Percentiles rank a stretch among this genome's conserved stretches.
Evolutionary conservation across 2,329 filamentous ascomycete genomes (phyloP).

Genomic region (Neobulgaria alba): DNA sequence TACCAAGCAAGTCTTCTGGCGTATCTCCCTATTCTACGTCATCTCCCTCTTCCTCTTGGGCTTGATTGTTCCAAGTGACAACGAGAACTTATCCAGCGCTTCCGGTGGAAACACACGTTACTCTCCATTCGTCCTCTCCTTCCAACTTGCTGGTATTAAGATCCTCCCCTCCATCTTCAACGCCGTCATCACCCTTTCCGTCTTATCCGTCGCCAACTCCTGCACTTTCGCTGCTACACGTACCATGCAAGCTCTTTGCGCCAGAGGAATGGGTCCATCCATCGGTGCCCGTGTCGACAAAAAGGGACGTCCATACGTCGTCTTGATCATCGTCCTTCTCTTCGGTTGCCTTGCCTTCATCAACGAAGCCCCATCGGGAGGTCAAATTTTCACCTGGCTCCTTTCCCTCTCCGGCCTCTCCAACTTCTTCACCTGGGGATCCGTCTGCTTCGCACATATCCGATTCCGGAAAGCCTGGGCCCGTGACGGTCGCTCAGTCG

Average conservation of each 20-base stretch:
- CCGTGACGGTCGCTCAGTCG: conserved; percentile 43
- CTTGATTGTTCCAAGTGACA: conserved; percentile 68
- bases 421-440: conserved; percentile 69
- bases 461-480: conserved; percentile 56
- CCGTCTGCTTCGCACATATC: conserved; percentile 56
- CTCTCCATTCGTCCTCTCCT: conserved; percentile 90
- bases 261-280: conserved; percentile 73
- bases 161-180: conserved; percentile 87
- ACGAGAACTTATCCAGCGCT: conserved; percentile 49
- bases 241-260: conserved; percentile 81
- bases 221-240: conserved; percentile 86
- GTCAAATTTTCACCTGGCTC: conserved; percentile 53
- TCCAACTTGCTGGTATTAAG: conserved; percentile 72
- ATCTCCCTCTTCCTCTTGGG: conserved; percentile 75
- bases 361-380: conserved; percentile 35
- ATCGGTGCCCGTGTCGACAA: conserved; percentile 75
- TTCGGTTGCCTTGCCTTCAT: conserved; percentile 54
- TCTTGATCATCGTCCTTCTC: conserved; percentile 42
- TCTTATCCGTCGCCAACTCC: conserved; percentile 85
- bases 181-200: conserved; percentile 80
- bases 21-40: conserved; percentile 79
- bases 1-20: conserved; percentile 92
- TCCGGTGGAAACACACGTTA: conserved; percentile 54
- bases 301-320: conserved; percentile 61
- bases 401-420: conserved; percentile 64